Evolutionary conservation across 176 grass and related monocot species (phyloP), one percentile per base, ranked within the genome.

Genomic region (Juncus effusus): DNA sequence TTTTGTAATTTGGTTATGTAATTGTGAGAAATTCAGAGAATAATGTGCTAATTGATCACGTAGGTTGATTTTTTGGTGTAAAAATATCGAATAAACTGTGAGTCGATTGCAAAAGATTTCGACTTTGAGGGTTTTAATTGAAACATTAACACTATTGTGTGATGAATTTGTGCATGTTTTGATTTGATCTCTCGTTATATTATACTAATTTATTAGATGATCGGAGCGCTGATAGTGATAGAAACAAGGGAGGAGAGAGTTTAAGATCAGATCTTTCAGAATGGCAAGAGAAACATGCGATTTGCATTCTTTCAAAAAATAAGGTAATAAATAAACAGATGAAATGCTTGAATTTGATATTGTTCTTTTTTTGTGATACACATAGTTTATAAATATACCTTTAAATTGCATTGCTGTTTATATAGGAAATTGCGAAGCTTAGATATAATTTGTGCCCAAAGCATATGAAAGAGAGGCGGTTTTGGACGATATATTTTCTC

Each of bases 401-500:
- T 61, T 40, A n/a, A 57, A 35, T 2, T 9, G 44, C 1, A 50
- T 41, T 45, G 54, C 64, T 77, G 15, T 50, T 60, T 10, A 7
- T 72, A 60, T 45, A 99, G 94, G 94, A 93, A 73, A 78, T 99
- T 55, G 71, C 94, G 3, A 88, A 84, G 71, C 84, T 99, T 75
- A 81, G 85, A 9, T 99, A 93, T 49, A 85, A 88, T 76, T 45
- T 99, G 41, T 92, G 88, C 60, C 94, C 94, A 13, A 72, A 85
- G 40, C 78, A 87, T 78, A 75, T 99, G 80, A 99, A 93, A 88
- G 94, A 99, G 42, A 84, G 83, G 42, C 77, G 80, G 11, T 99
- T 99, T 75, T 99, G 88, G 88, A 80, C 69, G 52, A 64, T 99
- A 54, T 99, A 99, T 56, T 93, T 99, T 71, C 83, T 78, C 42